phyloP scores from a whole-genome alignment of 1,284 basidiomycete genomes.

The Grifola frondosa region DNA sequence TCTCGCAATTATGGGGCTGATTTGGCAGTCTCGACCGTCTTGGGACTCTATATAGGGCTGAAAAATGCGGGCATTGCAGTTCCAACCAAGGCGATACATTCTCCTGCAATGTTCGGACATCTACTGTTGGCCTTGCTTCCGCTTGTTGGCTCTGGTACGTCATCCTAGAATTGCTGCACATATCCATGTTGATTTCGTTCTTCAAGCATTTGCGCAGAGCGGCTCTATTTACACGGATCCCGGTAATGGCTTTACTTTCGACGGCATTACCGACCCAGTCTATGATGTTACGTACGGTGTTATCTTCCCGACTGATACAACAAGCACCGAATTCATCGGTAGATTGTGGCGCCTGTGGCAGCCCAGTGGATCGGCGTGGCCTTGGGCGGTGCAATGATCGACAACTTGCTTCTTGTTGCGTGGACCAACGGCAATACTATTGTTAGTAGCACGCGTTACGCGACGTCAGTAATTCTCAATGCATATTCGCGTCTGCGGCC shows the following conservation, averaged over 20 bases:
- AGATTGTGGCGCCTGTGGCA: conserved; percentile 55
- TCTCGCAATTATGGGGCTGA: conserved; percentile 15
- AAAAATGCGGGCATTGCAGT: not conserved
- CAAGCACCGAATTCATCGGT: conserved; percentile 57
- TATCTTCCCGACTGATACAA: conserved; percentile 47
- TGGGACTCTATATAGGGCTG: conserved; percentile 11
- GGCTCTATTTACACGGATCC: conserved; percentile 44
- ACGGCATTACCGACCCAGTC: conserved; percentile 48
- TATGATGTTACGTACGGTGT: conserved; percentile 53
- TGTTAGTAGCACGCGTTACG: conserved; percentile 50
- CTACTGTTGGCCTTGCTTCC: conserved; percentile 26
- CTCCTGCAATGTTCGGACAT: conserved; percentile 20
- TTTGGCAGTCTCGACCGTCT: not conserved
- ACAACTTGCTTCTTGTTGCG: conserved; percentile 53
- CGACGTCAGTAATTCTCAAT: conserved; percentile 36
- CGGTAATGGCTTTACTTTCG: conserved; percentile 56
- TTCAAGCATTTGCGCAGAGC: conserved; percentile 45
- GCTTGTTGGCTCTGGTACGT: conserved; percentile 28
- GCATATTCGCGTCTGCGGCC: too few relatives aligned
- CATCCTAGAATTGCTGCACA: too few relatives aligned
- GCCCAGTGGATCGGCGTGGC: conserved; percentile 55
- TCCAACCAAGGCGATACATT: not conserved
- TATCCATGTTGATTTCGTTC: too few relatives aligned
- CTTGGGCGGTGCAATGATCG: conserved; percentile 54
- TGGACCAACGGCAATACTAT: conserved; percentile 56